Evolutionary conservation across 805 yeast genomes (phyloP).

Genomic region (Candida namnaoensis): DNA sequence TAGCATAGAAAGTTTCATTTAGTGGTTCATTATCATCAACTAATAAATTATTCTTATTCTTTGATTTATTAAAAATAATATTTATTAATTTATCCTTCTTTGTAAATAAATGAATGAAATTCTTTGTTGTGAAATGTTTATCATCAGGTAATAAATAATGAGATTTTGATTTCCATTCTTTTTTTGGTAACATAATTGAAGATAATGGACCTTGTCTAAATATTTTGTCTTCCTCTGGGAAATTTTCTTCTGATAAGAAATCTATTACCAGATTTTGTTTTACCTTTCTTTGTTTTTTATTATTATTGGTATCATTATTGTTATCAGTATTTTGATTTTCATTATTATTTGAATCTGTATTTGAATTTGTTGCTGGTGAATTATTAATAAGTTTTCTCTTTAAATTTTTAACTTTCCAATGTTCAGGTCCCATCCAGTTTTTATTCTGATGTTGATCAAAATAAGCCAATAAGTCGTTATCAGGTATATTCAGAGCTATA

Average conservation of each 20-base stretch:
- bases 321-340: neutral
- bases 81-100: slow-evolving; percentile 46
- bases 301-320: neutral
- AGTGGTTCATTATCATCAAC: slow-evolving; percentile 23
- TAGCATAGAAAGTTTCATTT: slow-evolving; percentile 67
- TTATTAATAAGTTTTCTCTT: slow-evolving; percentile 25
- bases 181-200: slow-evolving; percentile 28
- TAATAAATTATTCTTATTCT: neutral
- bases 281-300: slow-evolving; percentile 14
- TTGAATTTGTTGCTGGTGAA: neutral
- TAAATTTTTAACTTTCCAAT: slow-evolving; percentile 73
- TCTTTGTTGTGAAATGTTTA: slow-evolving; percentile 59
- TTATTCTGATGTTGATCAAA: slow-evolving; percentile 62
- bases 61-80: slow-evolving; percentile 20
- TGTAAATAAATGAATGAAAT: slow-evolving; percentile 57
- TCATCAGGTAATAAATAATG: slow-evolving; percentile 64
- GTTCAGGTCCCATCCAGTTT: slow-evolving; percentile 90
- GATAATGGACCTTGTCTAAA: slow-evolving; percentile 25
- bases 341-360: neutral
- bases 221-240: slow-evolving; percentile 26
- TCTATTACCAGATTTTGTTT: slow-evolving; percentile 32
- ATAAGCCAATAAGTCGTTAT: slow-evolving; percentile 63
- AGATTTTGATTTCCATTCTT: slow-evolving; percentile 30
- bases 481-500: slow-evolving; percentile 27
- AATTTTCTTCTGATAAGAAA: slow-evolving; percentile 23